Evolutionary conservation across 257 asterid species (phyloP).

Genomic region (Parsonsia alboflavescens): DNA sequence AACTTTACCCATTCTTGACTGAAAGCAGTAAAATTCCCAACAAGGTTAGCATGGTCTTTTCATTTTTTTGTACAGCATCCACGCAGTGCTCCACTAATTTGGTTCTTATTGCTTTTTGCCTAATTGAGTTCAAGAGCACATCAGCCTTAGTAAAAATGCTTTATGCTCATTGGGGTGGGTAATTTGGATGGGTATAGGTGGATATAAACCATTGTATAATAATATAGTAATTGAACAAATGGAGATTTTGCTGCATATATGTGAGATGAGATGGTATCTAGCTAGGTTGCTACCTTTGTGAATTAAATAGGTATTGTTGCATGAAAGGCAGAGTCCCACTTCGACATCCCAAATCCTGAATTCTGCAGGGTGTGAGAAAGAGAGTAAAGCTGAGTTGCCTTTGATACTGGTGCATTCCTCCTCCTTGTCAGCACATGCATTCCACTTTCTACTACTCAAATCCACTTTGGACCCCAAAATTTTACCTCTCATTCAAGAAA

Average conservation of each 20-base stretch:
- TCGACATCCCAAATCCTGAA: slow-evolving; percentile 41
- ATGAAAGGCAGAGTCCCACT: slow-evolving; percentile 78
- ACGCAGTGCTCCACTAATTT: slow-evolving; percentile 7
- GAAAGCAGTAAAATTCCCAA: not conserved
- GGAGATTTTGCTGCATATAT: slow-evolving; percentile 12
- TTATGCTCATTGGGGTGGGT: not conserved
- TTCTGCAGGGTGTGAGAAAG: slow-evolving; percentile 13
- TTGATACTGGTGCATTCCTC: slow-evolving; percentile 53
- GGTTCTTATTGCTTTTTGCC: slow-evolving; percentile 8
- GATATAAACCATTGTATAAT: slow-evolving; percentile 1
- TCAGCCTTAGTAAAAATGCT: not conserved
- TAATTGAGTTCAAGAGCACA: slow-evolving; percentile 6
- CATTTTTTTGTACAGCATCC: not conserved
- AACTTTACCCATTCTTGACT: slow-evolving; percentile 21
- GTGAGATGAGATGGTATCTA: not conserved
- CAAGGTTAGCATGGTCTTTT: slow-evolving; percentile 17
- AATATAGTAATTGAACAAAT: not conserved
- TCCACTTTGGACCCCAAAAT: slow-evolving; percentile 39
- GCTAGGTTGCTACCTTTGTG: slow-evolving; percentile 10
- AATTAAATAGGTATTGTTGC: slow-evolving; percentile 33
- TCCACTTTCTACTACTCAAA: slow-evolving; percentile 64
- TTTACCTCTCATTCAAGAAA: slow-evolving; percentile 66
- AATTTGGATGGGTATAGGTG: not conserved
- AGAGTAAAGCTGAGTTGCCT: slow-evolving; percentile 62
- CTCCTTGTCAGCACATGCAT: slow-evolving; percentile 73